phyloP scores from a whole-genome alignment of 2,329 filamentous ascomycete genomes.

The Sclerotinia glacialis region DNA sequence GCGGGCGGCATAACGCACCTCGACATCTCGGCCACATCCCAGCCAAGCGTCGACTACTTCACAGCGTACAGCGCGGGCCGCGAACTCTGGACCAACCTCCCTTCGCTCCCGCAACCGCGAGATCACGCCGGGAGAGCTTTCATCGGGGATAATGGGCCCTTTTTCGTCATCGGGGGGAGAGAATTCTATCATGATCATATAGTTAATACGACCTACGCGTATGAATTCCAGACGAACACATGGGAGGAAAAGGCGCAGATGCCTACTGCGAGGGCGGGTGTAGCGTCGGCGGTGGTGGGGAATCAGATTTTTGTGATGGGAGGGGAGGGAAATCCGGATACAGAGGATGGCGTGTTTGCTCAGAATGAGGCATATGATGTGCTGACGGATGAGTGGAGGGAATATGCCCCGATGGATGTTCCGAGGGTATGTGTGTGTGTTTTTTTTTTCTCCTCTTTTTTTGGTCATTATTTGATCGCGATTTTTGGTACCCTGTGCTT shows the following conservation, averaged over 20 bases:
- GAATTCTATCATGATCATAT: slow-evolving; percentile 34
- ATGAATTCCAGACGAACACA: slow-evolving; percentile 35
- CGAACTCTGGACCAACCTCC: slow-evolving; percentile 36
- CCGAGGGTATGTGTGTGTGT: slow-evolving; percentile 30
- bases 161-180: slow-evolving; percentile 39
- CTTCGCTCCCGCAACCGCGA: slow-evolving; percentile 39
- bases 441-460: no score
- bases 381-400: slow-evolving; percentile 7
- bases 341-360: slow-evolving; percentile 34
- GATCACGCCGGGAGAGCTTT: slow-evolving; percentile 40
- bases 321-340: slow-evolving; percentile 41
- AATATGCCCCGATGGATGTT: slow-evolving; percentile 18
- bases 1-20: slow-evolving; percentile 42
- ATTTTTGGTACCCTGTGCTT: background rate
- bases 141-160: slow-evolving; percentile 30
- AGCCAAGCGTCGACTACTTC: slow-evolving; percentile 28
- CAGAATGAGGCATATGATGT: slow-evolving; percentile 40
- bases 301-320: slow-evolving; percentile 41
- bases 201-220: slow-evolving; percentile 40
- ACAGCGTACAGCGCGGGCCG: slow-evolving; percentile 38
- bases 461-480: background rate
- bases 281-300: slow-evolving; percentile 34
- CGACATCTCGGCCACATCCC: background rate
- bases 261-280: slow-evolving; percentile 42
- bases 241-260: slow-evolving; percentile 40